phyloP scores from a whole-genome alignment of 495 filamentous ascomycete species.

The Chaetomium fimeti region DNA sequence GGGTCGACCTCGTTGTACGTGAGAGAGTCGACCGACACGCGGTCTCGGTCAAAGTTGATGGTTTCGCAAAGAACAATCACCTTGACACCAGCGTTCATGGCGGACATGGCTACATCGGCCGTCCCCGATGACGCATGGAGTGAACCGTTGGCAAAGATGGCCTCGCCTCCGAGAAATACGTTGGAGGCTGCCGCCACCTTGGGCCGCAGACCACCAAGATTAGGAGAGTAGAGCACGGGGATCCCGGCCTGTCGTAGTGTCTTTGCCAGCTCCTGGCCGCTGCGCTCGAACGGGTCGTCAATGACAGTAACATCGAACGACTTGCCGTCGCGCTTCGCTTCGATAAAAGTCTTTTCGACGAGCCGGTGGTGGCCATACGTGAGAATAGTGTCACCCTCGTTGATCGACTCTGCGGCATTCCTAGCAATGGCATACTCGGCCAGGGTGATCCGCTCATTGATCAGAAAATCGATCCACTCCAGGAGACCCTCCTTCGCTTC shows the following conservation, averaged over 20 bases:
- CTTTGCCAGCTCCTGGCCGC: conserved; percentile 69
- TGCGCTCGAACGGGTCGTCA: conserved; percentile 75
- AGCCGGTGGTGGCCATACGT: conserved; percentile 88
- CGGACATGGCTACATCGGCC: conserved; percentile 82
- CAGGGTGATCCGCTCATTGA: conserved; percentile 82
- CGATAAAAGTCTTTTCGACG: conserved; percentile 72
- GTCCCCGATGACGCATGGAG: conserved; percentile 86
- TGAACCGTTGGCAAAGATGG: conserved; percentile 85
- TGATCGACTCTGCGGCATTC: conserved; percentile 67
- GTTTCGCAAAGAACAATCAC: conserved; percentile 92
- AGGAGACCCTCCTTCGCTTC: conserved; percentile 74
- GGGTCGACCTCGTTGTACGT: conserved; percentile 88
- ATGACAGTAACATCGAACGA: conserved; percentile 81
- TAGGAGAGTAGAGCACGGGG: conserved; percentile 73
- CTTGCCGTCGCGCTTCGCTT: conserved; percentile 59
- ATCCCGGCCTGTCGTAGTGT: conserved; percentile 66
- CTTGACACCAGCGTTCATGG: conserved; percentile 68
- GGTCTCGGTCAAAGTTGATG: conserved; percentile 85
- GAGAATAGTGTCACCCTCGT: conserved; percentile 75
- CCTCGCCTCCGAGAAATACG: conserved; percentile 83
- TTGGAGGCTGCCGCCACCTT: conserved; percentile 71
- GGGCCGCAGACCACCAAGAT: conserved; percentile 68
- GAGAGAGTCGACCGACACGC: conserved; percentile 84
- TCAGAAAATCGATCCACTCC: conserved; percentile 82
- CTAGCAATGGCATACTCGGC: conserved; percentile 81